Base-by-base conservation (phyloP, 345 rosid genomes). In the Heritiera littoralis region DNA sequence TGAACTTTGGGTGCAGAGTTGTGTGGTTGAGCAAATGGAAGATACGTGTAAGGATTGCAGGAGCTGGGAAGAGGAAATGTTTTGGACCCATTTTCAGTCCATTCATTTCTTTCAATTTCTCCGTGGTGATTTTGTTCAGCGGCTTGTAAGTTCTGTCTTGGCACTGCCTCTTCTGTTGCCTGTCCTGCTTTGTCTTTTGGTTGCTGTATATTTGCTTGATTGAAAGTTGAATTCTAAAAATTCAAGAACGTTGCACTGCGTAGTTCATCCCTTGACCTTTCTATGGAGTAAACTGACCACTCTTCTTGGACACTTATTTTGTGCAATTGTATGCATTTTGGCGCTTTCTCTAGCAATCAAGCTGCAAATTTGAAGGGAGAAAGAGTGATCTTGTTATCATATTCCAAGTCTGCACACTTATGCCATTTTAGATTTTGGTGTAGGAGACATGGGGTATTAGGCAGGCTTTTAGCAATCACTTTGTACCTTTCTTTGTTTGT, bases 51-150 rank as follows among this genome's bases (percentile, higher is more conserved):
- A 38, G n/a, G 87, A 85, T 80, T 87, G 90, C 83, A 84, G 79
- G 82, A 89, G 83, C 81, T 89, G 94, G 95, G 91, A 87, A 78
- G 97, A 94, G 79, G 80, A 90, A 49, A 80, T 92, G 5, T 92
- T 90, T 73, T 94, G 97, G 97, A 87, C 78, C 76, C 92, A 86
- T 78, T 94, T 94, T 81, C 89, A 87, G 81, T 85, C 77, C 32
- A 63, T 85, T 14, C 90, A 85, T 82, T 94, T 92, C 86, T 78
- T 83, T 84, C 97, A 82, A 80, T 82, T 81, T 38, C 92, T 94
- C 72, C 87, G 65, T 66, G 79, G 89, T 63, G 92, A 88, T 59
- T 94, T 88, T 77, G 76, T 83, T 66, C 89, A 73, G 41, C 86
- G 77, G 18, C 89, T 94, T 12, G 97, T 91, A 82, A 73, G 91